Evolutionary conservation across 2,329 filamentous ascomycete species (phyloP).

Genomic region (Bertia moriformis): DNA sequence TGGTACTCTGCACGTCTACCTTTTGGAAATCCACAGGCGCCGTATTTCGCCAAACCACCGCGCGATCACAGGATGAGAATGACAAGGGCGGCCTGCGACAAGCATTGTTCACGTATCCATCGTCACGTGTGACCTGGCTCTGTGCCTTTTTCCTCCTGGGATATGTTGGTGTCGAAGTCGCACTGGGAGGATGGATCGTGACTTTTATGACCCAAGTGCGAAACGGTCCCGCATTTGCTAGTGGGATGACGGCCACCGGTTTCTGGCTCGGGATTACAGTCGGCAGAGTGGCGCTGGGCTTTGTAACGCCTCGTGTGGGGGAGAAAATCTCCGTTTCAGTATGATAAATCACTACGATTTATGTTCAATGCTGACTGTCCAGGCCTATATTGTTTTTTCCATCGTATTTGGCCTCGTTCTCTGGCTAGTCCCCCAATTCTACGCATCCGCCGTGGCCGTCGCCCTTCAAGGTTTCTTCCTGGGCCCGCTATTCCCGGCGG

Average conservation of each 20-base stretch:
- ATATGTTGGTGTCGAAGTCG: constrained; percentile 65
- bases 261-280: constrained; percentile 72
- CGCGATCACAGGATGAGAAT: constrained; percentile 8
- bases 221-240: constrained; percentile 49
- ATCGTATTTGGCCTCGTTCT: constrained; percentile 55
- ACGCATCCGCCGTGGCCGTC: constrained; percentile 60
- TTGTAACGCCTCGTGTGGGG: constrained; percentile 57
- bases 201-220: constrained; percentile 70
- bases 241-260: constrained; percentile 62
- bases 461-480: constrained; percentile 66
- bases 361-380: neutral
- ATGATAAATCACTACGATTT: constrained; percentile 2
- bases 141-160: constrained; percentile 58
- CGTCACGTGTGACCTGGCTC: constrained; percentile 49
- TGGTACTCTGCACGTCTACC: constrained; percentile 21
- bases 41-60: constrained; percentile 29
- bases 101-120: constrained; percentile 24
- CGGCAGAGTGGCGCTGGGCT: constrained; percentile 56
- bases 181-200: constrained; percentile 70
- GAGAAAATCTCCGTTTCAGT: constrained; percentile 47
- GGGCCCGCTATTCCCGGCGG: constrained; percentile 63
- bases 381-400: constrained; percentile 40
- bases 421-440: constrained; percentile 69
- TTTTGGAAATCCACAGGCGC: constrained; percentile 45
- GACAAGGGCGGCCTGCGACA: constrained; percentile 15